phyloP scores from a whole-genome alignment of 108 stramenopile genomes.

The Nannochloropsis gaditana region DNA sequence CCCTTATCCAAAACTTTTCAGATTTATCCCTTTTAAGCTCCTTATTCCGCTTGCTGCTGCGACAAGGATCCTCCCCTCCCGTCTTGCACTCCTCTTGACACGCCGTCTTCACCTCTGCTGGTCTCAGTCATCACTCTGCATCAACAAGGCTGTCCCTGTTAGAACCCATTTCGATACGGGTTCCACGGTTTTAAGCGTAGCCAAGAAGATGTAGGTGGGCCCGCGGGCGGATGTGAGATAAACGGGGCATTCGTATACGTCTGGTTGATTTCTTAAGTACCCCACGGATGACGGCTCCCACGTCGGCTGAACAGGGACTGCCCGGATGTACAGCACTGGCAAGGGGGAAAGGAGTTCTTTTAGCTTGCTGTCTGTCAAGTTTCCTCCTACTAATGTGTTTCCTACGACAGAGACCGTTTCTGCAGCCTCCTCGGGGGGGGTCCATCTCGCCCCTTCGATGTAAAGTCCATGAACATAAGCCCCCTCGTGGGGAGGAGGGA shows the following conservation, averaged over 20 bases:
- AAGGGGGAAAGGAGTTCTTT: slow-evolving; percentile 63
- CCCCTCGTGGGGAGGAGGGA: slow-evolving; percentile 50
- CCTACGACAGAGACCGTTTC: slow-evolving; percentile 35
- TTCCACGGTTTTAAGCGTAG: slow-evolving; percentile 60
- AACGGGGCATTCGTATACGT: slow-evolving; percentile 65
- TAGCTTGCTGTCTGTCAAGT: slow-evolving; percentile 59
- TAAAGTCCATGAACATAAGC: slow-evolving; percentile 65
- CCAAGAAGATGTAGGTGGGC: slow-evolving; percentile 65
- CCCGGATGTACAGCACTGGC: slow-evolving; percentile 67
- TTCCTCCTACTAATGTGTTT: slow-evolving; percentile 43
- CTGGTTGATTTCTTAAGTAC: slow-evolving; percentile 59
- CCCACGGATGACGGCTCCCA: slow-evolving; percentile 73
- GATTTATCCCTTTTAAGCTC: too few relatives aligned
- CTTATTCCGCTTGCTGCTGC: too few relatives aligned
- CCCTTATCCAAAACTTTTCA: too few relatives aligned
- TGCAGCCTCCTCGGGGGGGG: slow-evolving; percentile 43
- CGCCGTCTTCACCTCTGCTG: too few relatives aligned
- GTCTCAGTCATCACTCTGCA: slow-evolving; percentile 61
- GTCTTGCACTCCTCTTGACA: too few relatives aligned
- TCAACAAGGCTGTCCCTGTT: slow-evolving; percentile 60
- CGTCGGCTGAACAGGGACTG: slow-evolving; percentile 58
- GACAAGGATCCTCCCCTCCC: too few relatives aligned
- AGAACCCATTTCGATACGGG: slow-evolving; percentile 61
- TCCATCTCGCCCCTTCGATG: slow-evolving; percentile 68
- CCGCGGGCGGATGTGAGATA: slow-evolving; percentile 66